Base-by-base conservation (phyloP, 2,329 filamentous ascomycete species). In the Zalaria sp. region DNA sequence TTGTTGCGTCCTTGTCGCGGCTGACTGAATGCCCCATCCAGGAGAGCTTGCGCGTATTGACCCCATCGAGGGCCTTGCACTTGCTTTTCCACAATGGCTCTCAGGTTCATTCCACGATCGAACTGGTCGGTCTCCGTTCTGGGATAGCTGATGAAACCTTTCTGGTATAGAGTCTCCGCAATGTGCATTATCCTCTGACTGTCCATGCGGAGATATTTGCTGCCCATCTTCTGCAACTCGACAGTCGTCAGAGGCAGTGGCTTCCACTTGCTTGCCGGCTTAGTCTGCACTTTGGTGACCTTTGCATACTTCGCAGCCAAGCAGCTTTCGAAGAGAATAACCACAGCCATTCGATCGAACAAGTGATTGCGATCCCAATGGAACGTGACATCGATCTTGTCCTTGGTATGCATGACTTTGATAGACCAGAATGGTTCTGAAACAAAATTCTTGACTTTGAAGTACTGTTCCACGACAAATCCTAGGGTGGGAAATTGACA, bases 111-210 rank as follows among this genome's bases (percentile, higher is more conserved):
- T 4, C 75, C 89, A 53, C 77, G 77, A 54, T 95, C 88, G 55
- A 96, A 98, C 28, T 89, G 83, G 59, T 98, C 91, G 0, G 91
- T 98, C 61, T 98, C 91, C 0, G 91, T 98, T 61, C 91, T 79
- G 1, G 91, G 91, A 61, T 98, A 98, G 60, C 88, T 95, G 62
- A 98, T 94, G 63, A 88, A 96, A 0, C 91, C 91, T 59, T 83
- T 87, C 38, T 87, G 88, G 66, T 98, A 98, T 2, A 98, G 73
- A 4, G 69, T 68, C 60, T 98, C 91, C 4, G 91, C 91, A 25
- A 73, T 70, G 38, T 73, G 81, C 88, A 98, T 95, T 36, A 93
- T 85, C 45, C 81, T 74, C 52, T 93, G 83, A 64, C 88, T 88
- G 48, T 80, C 86, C 79, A 98, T 85, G n/a, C 79, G 78, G 25